phyloP scores from a whole-genome alignment of 2,329 filamentous ascomycete species.

The Tolypocladium paradoxum region DNA sequence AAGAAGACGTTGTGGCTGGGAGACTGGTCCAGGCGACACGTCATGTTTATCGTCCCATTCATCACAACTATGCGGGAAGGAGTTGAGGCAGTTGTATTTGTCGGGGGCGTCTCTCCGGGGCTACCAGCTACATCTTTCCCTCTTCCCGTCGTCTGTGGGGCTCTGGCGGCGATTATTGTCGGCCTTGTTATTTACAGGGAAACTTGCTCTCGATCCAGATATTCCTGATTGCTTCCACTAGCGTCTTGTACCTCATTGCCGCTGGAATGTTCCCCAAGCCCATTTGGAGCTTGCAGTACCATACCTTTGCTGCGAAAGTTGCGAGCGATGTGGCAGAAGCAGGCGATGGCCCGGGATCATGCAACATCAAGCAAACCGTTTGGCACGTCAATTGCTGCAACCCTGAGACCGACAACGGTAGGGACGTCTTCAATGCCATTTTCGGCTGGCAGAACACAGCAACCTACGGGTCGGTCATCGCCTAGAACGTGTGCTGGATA shows the following conservation, averaged over 20 bases:
- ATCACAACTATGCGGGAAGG: background rate
- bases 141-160: background rate
- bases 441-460: constrained; percentile 37
- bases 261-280: constrained; percentile 68
- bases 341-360: constrained; percentile 57
- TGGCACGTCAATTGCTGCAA: constrained; percentile 74
- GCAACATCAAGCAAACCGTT: constrained; percentile 64
- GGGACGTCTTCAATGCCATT: constrained; percentile 64
- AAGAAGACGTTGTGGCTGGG: background rate
- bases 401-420: constrained; percentile 52
- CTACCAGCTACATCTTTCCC: background rate
- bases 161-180: constrained; percentile 36
- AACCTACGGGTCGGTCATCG: background rate
- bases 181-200: constrained; percentile 57
- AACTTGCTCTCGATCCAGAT: constrained; percentile 38
- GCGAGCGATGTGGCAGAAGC: background rate
- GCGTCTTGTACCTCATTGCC: constrained; percentile 70
- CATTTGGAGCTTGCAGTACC: constrained; percentile 43
- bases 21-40: background rate
- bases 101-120: background rate
- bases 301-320: background rate
- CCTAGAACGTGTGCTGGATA: background rate
- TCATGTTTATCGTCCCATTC: background rate
- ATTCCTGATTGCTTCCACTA: constrained; percentile 69
- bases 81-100: background rate